A percentile compares a stretch with the other conserved stretches of the same genome.
These are phyloP conservation scores for Sicyos edulis DNA, from an alignment of 306 rosid species.

Conservation along the genomic window DNA sequence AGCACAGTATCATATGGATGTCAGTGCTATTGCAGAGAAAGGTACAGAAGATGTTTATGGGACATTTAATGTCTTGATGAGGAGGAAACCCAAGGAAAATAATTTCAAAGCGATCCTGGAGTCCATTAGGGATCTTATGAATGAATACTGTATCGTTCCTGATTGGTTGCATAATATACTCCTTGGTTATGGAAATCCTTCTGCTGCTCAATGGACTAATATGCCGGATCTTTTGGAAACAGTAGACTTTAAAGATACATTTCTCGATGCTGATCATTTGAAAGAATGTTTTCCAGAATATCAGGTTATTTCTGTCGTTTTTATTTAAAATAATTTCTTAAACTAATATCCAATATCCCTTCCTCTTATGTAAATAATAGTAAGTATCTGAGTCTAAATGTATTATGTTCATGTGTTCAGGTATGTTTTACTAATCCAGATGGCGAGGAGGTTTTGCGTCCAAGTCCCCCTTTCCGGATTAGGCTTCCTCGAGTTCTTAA, in stretches of 20 bases:
- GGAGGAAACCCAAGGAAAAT: conserved; percentile 98
- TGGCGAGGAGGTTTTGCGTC: conserved; percentile 52
- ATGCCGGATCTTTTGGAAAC: conserved; percentile 88
- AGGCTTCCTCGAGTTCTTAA: conserved; percentile 64
- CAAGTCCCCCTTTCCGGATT: conserved; percentile 74
- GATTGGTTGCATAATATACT: conserved; percentile 87
- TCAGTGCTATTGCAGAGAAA: conserved; percentile 74
- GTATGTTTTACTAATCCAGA: conserved; percentile 57
- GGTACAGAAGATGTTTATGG: conserved; percentile 92
- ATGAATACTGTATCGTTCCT: conserved; percentile 94
- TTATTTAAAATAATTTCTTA: conserved; percentile 14
- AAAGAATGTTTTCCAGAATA: conserved; percentile 60
- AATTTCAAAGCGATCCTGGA: conserved; percentile 96
- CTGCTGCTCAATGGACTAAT: conserved; percentile 95
- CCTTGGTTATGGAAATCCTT: conserved; percentile 95
- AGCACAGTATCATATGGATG: conserved; percentile 99
- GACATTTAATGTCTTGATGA: conserved; percentile 79
- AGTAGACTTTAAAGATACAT: conserved; percentile 94
- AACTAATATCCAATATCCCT: background rate
- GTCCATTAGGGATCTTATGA: conserved; percentile 93
- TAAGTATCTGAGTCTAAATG: conserved; percentile 9
- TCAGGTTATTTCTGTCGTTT: conserved; percentile 46
- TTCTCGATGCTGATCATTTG: conserved; percentile 76
- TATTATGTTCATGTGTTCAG: conserved; percentile 38
- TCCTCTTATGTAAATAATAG: background rate